phyloP scores from a whole-genome alignment of 805 yeast species.

The Komagataella kurtzmanii region DNA sequence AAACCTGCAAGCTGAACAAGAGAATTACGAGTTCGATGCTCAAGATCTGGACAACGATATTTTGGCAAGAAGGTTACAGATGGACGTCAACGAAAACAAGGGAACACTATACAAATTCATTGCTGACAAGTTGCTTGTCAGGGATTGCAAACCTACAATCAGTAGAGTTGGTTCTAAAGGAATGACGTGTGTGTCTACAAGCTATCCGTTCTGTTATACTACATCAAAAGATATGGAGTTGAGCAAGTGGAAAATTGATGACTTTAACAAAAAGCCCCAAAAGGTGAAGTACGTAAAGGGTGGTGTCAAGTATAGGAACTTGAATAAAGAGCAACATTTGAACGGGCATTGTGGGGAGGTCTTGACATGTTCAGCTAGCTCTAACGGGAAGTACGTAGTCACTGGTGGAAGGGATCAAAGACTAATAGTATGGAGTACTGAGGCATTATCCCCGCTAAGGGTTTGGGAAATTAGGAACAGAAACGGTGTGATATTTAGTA shows the following conservation, averaged over 20 bases:
- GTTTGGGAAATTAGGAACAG: slow-evolving; percentile 65
- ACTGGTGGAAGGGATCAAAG: slow-evolving; percentile 85
- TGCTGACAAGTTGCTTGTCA: slow-evolving; percentile 33
- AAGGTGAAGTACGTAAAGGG: slow-evolving; percentile 55
- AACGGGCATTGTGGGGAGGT: slow-evolving; percentile 74
- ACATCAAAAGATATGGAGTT: slow-evolving; percentile 73
- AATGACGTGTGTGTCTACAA: slow-evolving; percentile 40
- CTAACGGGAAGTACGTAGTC: slow-evolving; percentile 79
- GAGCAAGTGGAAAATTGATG: slow-evolving; percentile 65
- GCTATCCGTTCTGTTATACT: slow-evolving; percentile 55
- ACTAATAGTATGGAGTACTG: slow-evolving; percentile 77
- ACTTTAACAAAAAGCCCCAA: slow-evolving; percentile 42
- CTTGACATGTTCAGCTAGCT: slow-evolving; percentile 65
- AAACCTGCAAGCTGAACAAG: slow-evolving; percentile 50
- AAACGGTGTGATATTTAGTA: slow-evolving; percentile 57
- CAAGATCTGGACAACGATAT: slow-evolving; percentile 82
- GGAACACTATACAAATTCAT: slow-evolving; percentile 69
- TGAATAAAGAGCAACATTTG: slow-evolving; percentile 33
- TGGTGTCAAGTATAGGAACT: slow-evolving; percentile 31
- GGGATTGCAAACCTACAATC: slow-evolving; percentile 24
- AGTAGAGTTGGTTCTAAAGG: slow-evolving; percentile 52
- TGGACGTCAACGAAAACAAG: slow-evolving; percentile 81
- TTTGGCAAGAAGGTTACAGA: slow-evolving; percentile 63
- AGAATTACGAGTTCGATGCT: slow-evolving; percentile 61
- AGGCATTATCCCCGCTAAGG: slow-evolving; percentile 60